These are phyloP conservation scores for Magnusiomyces starmeri DNA, from an alignment of 1,139 yeast genomes.

Conservation along the genomic window DNA sequence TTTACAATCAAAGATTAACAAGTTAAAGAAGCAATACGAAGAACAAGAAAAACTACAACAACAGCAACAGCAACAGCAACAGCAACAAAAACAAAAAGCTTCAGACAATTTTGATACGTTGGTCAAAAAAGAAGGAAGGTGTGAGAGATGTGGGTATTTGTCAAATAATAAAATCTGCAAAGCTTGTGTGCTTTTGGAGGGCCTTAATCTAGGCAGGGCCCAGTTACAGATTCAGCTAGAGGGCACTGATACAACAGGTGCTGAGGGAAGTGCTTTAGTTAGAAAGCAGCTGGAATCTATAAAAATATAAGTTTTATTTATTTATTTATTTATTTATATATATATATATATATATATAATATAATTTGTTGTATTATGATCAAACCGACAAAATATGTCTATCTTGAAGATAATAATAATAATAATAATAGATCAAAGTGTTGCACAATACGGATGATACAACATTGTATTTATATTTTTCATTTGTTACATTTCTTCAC, in stretches of 20 bases:
- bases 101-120: constrained; percentile 14
- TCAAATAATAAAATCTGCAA: constrained; percentile 86
- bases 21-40: constrained; percentile 22
- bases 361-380: neutral
- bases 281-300: constrained; percentile 59
- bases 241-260: constrained; percentile 34
- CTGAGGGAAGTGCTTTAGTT: constrained; percentile 63
- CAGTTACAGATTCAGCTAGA: constrained; percentile 28
- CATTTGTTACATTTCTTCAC: too few relatives aligned
- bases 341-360: neutral
- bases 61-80: constrained; percentile 15
- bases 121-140: constrained; percentile 31
- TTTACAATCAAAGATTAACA: constrained; percentile 28
- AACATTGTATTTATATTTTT: too few relatives aligned
- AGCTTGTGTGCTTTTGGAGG: constrained; percentile 84
- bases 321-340: neutral
- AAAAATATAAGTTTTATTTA: constrained; percentile 40
- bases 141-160: constrained; percentile 87
- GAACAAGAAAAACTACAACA: constrained; percentile 19
- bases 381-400: neutral
- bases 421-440: too few relatives aligned
- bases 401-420: too few relatives aligned
- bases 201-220: constrained; percentile 67
- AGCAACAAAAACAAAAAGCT: constrained; percentile 5
- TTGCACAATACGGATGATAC: too few relatives aligned